Conservation (phyloP, 768 basidiomycete genomes). For the Paxillus ammoniavirescens region DNA sequence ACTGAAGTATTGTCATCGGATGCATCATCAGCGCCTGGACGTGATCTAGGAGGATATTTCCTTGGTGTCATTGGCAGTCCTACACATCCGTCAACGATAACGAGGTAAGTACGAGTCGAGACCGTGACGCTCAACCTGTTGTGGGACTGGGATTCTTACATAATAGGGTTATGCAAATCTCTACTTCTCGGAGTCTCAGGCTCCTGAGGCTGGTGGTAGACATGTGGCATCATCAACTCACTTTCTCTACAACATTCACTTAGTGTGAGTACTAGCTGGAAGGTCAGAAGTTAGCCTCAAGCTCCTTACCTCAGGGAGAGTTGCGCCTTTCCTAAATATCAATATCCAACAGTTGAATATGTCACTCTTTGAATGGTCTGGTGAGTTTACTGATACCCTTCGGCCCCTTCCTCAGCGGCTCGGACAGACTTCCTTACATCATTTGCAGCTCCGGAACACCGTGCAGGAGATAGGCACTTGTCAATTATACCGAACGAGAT, state of each 20-base stretch:
- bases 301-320: too few species aligned
- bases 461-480: slow-evolving; percentile 6
- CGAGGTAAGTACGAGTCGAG: too few species aligned
- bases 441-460: slow-evolving; percentile 28
- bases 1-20: neutral
- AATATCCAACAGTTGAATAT: neutral
- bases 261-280: too few species aligned
- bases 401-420: neutral
- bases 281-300: too few species aligned
- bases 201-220: too few species aligned
- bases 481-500: slow-evolving; percentile 44
- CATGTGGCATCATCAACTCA: too few species aligned
- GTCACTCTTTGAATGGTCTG: slow-evolving; percentile 7
- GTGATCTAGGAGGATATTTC: neutral
- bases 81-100: neutral
- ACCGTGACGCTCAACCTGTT: neutral
- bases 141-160: too few species aligned
- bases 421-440: neutral
- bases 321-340: too few species aligned
- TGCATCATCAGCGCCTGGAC: neutral
- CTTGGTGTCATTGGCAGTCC: neutral
- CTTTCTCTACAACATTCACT: too few species aligned
- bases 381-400: neutral
- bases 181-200: too few species aligned
- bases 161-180: too few species aligned